Percentiles rank a stretch among this genome's conserved stretches.
phyloP scores from a whole-genome alignment of 805 yeast species.

The Cyberlindnera amylophila region DNA sequence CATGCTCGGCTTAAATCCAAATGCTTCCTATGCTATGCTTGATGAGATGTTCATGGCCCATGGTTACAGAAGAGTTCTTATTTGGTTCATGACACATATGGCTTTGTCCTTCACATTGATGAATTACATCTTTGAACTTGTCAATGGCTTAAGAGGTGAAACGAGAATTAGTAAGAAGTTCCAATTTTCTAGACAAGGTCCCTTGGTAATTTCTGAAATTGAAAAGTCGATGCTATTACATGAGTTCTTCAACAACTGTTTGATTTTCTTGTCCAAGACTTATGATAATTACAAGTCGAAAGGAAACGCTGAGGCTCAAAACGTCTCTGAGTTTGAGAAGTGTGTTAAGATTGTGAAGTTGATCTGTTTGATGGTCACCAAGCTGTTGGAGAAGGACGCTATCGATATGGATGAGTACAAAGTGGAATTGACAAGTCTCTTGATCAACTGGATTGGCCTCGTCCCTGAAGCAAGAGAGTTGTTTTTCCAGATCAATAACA shows the following conservation, averaged over 20 bases:
- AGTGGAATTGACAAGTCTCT: constrained; percentile 54
- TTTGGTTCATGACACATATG: constrained; percentile 66
- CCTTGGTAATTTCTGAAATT: constrained; percentile 48
- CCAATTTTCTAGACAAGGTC: constrained; percentile 55
- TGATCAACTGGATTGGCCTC: constrained; percentile 62
- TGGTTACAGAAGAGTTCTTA: constrained; percentile 58
- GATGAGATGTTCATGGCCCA: constrained; percentile 71
- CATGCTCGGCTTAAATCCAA: constrained; percentile 47
- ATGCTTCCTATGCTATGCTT: constrained; percentile 49
- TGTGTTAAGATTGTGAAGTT: constrained; percentile 43
- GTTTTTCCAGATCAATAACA: constrained; percentile 39
- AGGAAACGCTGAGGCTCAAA: constrained; percentile 20
- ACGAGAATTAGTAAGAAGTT: constrained; percentile 21
- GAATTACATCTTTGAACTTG: constrained; percentile 59
- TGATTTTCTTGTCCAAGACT: constrained; percentile 39
- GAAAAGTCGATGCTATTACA: constrained; percentile 67
- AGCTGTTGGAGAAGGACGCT: constrained; percentile 42
- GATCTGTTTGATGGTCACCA: constrained; percentile 60
- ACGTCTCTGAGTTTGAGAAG: constrained; percentile 24
- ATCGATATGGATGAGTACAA: constrained; percentile 49
- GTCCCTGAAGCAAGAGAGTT: constrained; percentile 60
- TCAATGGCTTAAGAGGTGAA: constrained; percentile 54
- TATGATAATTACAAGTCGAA: constrained; percentile 19
- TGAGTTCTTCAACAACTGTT: constrained; percentile 59
- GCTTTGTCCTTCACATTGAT: constrained; percentile 52